Base-by-base conservation (phyloP, 2,329 filamentous ascomycete genomes). In the Endocalyx cinctus region DNA sequence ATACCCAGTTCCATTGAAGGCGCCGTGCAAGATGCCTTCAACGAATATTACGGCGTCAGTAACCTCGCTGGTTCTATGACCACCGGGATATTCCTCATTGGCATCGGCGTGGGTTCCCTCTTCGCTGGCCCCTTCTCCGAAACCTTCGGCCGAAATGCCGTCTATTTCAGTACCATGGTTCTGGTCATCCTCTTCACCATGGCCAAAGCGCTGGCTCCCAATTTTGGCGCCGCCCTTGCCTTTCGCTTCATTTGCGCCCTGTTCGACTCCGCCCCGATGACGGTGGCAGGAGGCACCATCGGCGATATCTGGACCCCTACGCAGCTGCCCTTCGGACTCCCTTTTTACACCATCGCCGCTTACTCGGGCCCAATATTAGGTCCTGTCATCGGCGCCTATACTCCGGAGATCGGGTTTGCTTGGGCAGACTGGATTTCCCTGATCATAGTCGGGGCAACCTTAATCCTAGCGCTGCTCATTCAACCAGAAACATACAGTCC, bases 221-320 rank as follows among this genome's bases (percentile, higher is more conserved):
- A 64, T 35, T 52, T 70, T 6, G 56, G 54, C 0, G 56, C 60
- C 7, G 51, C 69, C 5, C 59, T 71, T 23, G 55, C 53, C 2
- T 73, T 73, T 37, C 62, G 70, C 0, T 69, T 74, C 37, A 39
- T 74, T 1, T 59, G 66, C 2, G 70, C 68, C 0, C 58, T 67
- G 17, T 63, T 62, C 12, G 68, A 65, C 0, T 65, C 65, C 4
- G 63, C 65, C 1, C 66, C 69, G 4, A 48, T 70, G 1, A 63
- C 61, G 1, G 58, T 59, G 15, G 58, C 62, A 0, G 67, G 66
- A 1, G 66, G 64, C 0, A 63, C 61, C 1, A 55, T 70, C 10
- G 55, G 62, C 1, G 67, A 70, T 41, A 52, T 62, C 12, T 63
- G 58, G 44, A 38, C 34, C 4, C 42, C 49, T 1, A 46, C 57